A percentile compares a stretch with the other conserved stretches of the same genome.
Evolutionary conservation across 805 yeast species (phyloP).

Genomic region (Candida oleophila): DNA sequence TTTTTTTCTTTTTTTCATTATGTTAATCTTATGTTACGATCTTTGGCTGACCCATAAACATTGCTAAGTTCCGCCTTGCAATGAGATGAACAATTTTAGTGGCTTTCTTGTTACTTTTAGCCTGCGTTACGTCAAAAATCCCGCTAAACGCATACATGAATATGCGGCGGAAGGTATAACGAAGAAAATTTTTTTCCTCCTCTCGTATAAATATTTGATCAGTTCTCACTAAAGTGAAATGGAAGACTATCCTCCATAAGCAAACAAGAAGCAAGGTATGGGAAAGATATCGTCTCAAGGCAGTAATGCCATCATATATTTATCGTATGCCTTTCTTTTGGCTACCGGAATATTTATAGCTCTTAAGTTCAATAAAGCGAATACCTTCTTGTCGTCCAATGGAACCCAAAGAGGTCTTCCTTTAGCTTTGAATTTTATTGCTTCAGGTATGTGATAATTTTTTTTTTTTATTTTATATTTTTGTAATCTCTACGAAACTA

Average conservation of each 20-base stretch:
- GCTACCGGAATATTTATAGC: conserved; percentile 50
- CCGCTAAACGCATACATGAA: not conserved
- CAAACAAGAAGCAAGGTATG: conserved; percentile 12
- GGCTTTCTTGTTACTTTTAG: no score
- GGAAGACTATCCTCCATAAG: not conserved
- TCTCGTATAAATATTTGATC: not conserved
- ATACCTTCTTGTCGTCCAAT: conserved; percentile 71
- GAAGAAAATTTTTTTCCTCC: not conserved
- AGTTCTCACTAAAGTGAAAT: no score
- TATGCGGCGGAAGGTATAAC: not conserved
- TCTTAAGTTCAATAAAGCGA: conserved; percentile 49
- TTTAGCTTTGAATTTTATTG: conserved; percentile 82
- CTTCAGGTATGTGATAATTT: conserved; percentile 65
- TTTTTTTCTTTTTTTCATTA: no score
- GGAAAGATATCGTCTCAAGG: conserved; percentile 36
- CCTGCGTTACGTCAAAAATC: not conserved
- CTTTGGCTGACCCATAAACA: no score
- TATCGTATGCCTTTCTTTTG: conserved; percentile 38
- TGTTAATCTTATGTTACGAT: no score
- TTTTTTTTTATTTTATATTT: not conserved
- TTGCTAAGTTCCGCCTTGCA: no score
- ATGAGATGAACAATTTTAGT: no score
- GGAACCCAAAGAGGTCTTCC: conserved; percentile 81
- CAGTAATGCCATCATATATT: conserved; percentile 43
- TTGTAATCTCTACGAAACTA: conserved; percentile 11